Base-by-base conservation (phyloP, 192 early-diverging fungal species). In the Radiomyces spectabilis region DNA sequence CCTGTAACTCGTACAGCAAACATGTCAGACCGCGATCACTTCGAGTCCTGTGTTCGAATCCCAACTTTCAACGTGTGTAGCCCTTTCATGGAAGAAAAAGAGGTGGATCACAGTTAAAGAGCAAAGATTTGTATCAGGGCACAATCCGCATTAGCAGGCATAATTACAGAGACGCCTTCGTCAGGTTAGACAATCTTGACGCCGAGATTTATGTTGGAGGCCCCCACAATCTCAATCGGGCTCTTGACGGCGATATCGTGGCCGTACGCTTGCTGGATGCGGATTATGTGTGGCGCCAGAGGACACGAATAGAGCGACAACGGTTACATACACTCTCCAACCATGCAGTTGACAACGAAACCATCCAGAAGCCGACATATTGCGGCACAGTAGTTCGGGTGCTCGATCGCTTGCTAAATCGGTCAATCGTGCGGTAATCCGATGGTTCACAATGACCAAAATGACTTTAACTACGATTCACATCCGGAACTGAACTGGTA, bases 81-180 rank as follows among this genome's bases (percentile, higher is more conserved):
- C n/a, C n/a, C n/a, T n/a, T n/a, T n/a, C n/a, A n/a, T n/a, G n/a
- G n/a, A n/a, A n/a, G n/a, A n/a, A n/a, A n/a, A n/a, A n/a, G n/a
- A n/a, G n/a, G n/a, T n/a, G n/a, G n/a, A n/a, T n/a, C n/a, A n/a
- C n/a, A n/a, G n/a, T n/a, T n/a, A n/a, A n/a, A n/a, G n/a, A n/a
- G n/a, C 53, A n/a, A n/a, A n/a, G n/a, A n/a, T n/a, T n/a, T n/a
- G n/a, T n/a, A n/a, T n/a, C n/a, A n/a, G n/a, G n/a, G n/a, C n/a
- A n/a, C n/a, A n/a, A n/a, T n/a, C n/a, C 46, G 46, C 15, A 48
- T 48, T 27, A 48, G 30, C 16, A 12, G 24, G 5, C 24, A 31
- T 15, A 87, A 88, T 58, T 68, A 82, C 21, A 75, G 66, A 26
- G 90, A 93, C 50, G 90, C 88, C 9, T 96, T 93, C 66, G 89